Conservation (phyloP, 2,329 filamentous ascomycete species). For the Aspergillus sp. region DNA sequence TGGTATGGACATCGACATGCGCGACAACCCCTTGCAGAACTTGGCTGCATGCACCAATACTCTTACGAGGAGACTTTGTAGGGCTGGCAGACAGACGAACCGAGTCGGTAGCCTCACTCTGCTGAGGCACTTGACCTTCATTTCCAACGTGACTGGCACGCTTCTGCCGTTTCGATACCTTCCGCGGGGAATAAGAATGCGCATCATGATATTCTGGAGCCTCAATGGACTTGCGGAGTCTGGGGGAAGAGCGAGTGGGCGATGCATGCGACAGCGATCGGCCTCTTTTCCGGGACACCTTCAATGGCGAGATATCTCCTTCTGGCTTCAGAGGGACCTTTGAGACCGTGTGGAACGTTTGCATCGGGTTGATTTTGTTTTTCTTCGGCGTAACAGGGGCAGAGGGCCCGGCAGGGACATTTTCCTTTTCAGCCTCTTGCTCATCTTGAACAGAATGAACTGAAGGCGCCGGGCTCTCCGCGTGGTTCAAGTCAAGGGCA, state of each 20-base stretch:
- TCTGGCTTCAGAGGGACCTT: conserved; percentile 67
- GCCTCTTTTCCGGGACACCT: conserved; percentile 37
- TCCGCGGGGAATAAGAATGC: conserved; percentile 20
- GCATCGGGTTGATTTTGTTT: conserved; percentile 34
- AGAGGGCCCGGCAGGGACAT: conserved; percentile 11
- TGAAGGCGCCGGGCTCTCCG: background rate
- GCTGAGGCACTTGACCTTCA: conserved; percentile 5
- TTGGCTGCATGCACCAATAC: conserved; percentile 14
- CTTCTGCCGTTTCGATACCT: conserved; percentile 13
- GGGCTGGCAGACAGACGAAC: conserved; percentile 19
- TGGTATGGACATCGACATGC: conserved; percentile 75
- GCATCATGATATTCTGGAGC: conserved; percentile 12
- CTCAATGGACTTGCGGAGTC: conserved; percentile 15
- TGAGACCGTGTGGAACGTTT: conserved; percentile 61
- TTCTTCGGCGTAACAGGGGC: conserved; percentile 50
- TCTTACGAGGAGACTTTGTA: conserved; percentile 19
- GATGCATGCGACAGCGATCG: conserved; percentile 45
- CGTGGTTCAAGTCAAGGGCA: conserved; percentile 17
- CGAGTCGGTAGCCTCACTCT: conserved; percentile 6
- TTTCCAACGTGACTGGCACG: conserved; percentile 9
- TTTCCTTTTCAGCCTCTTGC: conserved; percentile 29
- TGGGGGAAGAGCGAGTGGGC: conserved; percentile 24
- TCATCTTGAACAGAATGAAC: conserved; percentile 23
- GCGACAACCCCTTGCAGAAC: conserved; percentile 64
- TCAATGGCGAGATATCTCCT: conserved; percentile 41